Percentiles rank a stretch among this genome's conserved stretches.
phyloP scores from a whole-genome alignment of 148 eudicot genomes.

The Chenopodium quinoa region DNA sequence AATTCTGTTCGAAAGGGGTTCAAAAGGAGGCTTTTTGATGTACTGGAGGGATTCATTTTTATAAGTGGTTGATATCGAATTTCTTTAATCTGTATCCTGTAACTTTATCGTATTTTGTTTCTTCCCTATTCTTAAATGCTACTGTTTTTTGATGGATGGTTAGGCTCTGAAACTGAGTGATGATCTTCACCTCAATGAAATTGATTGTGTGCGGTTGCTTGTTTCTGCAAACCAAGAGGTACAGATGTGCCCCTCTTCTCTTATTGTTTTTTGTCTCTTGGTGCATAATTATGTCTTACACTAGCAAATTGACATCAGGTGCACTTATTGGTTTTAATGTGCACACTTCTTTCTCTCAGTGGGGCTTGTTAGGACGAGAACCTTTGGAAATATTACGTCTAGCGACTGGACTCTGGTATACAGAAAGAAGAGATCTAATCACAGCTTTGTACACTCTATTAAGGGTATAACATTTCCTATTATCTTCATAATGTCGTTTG shows the following conservation, averaged over 20 bases:
- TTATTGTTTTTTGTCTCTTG: not conserved
- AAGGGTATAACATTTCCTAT: slow-evolving; percentile 49
- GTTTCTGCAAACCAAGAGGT: slow-evolving; percentile 97
- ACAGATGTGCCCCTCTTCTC: slow-evolving; percentile 9
- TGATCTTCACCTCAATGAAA: slow-evolving; percentile 95
- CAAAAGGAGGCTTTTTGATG: not conserved
- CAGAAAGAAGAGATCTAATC: slow-evolving; percentile 90
- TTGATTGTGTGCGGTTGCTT: slow-evolving; percentile 85
- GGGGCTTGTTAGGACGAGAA: slow-evolving; percentile 89
- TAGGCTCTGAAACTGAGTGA: slow-evolving; percentile 91
- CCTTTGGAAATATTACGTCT: slow-evolving; percentile 82
- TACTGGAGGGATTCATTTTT: not conserved
- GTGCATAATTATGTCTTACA: not conserved
- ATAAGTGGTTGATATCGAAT: not conserved
- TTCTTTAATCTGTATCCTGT: not conserved
- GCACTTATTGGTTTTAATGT: slow-evolving; percentile 6
- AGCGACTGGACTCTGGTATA: slow-evolving; percentile 92
- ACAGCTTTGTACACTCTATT: slow-evolving; percentile 78
- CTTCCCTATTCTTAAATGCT: not conserved
- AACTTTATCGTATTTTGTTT: not conserved
- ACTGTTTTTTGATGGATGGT: slow-evolving; percentile 1
- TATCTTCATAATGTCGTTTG: too few species aligned
- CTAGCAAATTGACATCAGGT: not conserved
- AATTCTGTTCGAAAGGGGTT: not conserved
- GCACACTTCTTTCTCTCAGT: slow-evolving; percentile 39